Evolutionary conservation across 352 stramenopile species (phyloP), one percentile per base, ranked within the genome.

Genomic region (Phytophthora capsici): DNA sequence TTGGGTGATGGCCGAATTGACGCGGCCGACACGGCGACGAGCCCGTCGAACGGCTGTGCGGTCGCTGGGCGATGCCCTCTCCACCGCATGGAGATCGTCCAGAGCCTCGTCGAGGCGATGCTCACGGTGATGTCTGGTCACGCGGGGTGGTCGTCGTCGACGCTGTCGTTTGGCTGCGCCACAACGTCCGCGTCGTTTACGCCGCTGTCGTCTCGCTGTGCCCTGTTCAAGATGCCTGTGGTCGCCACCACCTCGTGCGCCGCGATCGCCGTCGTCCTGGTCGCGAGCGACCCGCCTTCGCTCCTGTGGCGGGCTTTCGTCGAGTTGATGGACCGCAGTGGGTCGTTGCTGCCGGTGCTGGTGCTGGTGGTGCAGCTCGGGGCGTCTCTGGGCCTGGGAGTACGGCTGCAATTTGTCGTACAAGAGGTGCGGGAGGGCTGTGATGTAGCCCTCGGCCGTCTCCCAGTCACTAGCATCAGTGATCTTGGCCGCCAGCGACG

Each of bases 401-500:
- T 48, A 69, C 9, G 61, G 53, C 37, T 23, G 36, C 5, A 64
- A n/a, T 4, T 30, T 30, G 19, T 53, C 32, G 49, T 58, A 58
- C 2, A 66, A 14, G 4, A 16, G 2, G n/a, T 43, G 19, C 0
- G 58, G 26, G 17, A 70, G 48, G 13, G 62, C 47, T 1, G 54
- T 50, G 28, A 64, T 57, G 32, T 58, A 64, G 14, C 53, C 46
- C 17, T 57, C 53, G 7, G 37, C 62, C 12, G 28, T 20, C 45
- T 49, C 38, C 47, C 53, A 70, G 53, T 58, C 54, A 5, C 20
- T n/a, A 0, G 53, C 53, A n/a, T 65, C 62, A 2, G 32, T 6
- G 22, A 70, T 56, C 49, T 67, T 62, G 10, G 49, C 46, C 25
- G 44, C 50, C 19, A 71, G 44, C 30, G 28, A 19, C 13, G 38